phyloP scores from a whole-genome alignment of 495 filamentous ascomycete genomes.

The Patellaria atrata region DNA sequence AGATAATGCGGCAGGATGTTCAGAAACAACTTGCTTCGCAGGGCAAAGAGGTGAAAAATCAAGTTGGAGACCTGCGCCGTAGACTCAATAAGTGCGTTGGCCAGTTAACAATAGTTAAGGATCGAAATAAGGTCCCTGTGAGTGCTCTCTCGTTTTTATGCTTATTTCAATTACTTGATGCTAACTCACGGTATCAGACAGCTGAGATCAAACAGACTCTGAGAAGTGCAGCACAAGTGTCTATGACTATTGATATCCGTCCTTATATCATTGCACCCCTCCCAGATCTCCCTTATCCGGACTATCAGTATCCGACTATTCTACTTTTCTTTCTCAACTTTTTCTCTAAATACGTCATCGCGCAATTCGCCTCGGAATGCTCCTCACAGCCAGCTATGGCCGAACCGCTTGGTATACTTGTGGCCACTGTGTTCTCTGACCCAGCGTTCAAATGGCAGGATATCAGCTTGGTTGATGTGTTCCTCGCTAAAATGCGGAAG shows the following conservation, averaged over 20 bases:
- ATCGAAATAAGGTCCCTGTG: constrained; percentile 45
- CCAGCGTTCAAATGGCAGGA: constrained; percentile 54
- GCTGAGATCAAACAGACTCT: constrained; percentile 34
- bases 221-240: constrained; percentile 32
- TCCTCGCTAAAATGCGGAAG: constrained; percentile 73
- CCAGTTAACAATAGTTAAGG: constrained; percentile 51
- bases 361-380: constrained; percentile 63
- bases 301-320: constrained; percentile 26
- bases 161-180: too few species aligned
- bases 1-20: constrained; percentile 45
- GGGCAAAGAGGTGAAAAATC: constrained; percentile 42
- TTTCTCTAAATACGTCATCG: constrained; percentile 61
- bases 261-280: constrained; percentile 38
- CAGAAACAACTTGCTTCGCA: constrained; percentile 35
- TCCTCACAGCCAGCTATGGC: constrained; percentile 50
- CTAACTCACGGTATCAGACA: constrained; percentile 25
- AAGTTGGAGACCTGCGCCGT: constrained; percentile 62
- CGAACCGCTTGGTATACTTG: constrained; percentile 67
- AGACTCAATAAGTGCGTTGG: constrained; percentile 56
- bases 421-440: constrained; percentile 58
- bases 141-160: constrained; percentile 20
- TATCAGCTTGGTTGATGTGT: constrained; percentile 61
- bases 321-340: constrained; percentile 76
- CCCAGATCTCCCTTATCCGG: constrained; percentile 37
- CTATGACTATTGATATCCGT: constrained; percentile 50